Evolutionary conservation across 1,284 basidiomycete genomes (phyloP).

Genomic region (Pascua guehoae): DNA sequence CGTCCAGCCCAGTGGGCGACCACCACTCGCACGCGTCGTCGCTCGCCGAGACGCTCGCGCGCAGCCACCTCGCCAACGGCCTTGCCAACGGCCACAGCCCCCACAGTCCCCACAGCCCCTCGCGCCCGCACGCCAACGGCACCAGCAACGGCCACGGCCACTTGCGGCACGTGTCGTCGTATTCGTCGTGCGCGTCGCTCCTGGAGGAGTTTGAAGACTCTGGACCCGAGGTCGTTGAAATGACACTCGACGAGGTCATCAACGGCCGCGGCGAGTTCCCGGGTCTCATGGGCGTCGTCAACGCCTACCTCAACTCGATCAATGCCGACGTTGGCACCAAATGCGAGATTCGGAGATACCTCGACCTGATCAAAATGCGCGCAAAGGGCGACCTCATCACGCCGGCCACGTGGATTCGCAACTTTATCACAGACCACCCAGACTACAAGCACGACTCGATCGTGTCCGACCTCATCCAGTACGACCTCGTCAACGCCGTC

Average conservation of each 20-base stretch:
- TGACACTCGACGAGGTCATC: conserved; percentile 89
- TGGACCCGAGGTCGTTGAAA: conserved; percentile 77
- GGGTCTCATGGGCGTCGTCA: conserved; percentile 79
- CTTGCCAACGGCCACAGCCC: conserved; percentile 12
- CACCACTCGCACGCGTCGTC: background rate
- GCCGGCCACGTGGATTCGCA: conserved; percentile 86
- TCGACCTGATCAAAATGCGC: conserved; percentile 72
- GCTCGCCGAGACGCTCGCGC: background rate
- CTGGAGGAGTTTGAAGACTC: conserved; percentile 25
- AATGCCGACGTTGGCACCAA: conserved; percentile 68
- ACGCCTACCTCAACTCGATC: conserved; percentile 81
- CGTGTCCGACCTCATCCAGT: conserved; percentile 86
- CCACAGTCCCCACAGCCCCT: conserved; percentile 1
- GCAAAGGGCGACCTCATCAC: conserved; percentile 85
- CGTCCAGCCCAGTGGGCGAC: too few relatives aligned
- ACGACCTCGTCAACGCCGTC: conserved; percentile 85
- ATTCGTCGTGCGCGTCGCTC: conserved; percentile 15
- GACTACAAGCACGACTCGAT: conserved; percentile 87
- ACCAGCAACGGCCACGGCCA: conserved; percentile 3
- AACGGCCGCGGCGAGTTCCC: conserved; percentile 79
- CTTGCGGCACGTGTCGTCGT: conserved; percentile 8
- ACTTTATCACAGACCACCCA: conserved; percentile 85
- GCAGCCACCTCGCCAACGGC: background rate
- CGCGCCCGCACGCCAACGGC: conserved; percentile 7
- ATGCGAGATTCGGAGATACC: conserved; percentile 67